Conservation (phyloP, 441 rosid genomes). For the Capsella rubella region DNA sequence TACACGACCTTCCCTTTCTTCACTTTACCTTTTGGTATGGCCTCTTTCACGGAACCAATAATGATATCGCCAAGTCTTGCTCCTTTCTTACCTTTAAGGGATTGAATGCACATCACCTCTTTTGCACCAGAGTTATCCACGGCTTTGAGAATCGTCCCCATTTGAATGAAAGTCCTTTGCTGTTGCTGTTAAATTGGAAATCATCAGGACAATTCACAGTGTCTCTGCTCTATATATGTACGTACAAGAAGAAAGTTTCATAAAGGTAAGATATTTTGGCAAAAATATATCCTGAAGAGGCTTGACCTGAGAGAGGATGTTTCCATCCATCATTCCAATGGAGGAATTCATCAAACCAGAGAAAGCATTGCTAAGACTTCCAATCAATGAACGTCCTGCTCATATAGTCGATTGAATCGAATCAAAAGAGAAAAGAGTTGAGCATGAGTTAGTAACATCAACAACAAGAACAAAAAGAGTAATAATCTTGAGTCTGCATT, state of each 20-base stretch:
- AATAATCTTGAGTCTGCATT: neutral
- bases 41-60: conserved; percentile 82
- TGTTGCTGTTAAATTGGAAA: conserved; percentile 50
- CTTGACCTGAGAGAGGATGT: conserved; percentile 59
- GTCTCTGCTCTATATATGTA: neutral
- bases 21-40: conserved; percentile 79
- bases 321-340: conserved; percentile 42
- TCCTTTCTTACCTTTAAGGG: conserved; percentile 74
- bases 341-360: conserved; percentile 52
- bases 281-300: neutral
- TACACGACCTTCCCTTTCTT: conserved; percentile 83
- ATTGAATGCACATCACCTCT: conserved; percentile 88
- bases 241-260: neutral
- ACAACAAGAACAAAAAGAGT: conserved; percentile 17
- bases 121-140: conserved; percentile 92
- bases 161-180: conserved; percentile 84
- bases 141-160: conserved; percentile 81
- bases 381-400: conserved; percentile 54
- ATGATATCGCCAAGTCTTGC: conserved; percentile 90
- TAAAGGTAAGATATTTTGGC: neutral
- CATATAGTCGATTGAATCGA: neutral
- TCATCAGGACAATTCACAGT: neutral
- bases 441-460: conserved; percentile 2
- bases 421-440: neutral
- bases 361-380: conserved; percentile 56